phyloP scores from a whole-genome alignment of 2,329 filamentous ascomycete genomes.

The Fulvia fulva region DNA sequence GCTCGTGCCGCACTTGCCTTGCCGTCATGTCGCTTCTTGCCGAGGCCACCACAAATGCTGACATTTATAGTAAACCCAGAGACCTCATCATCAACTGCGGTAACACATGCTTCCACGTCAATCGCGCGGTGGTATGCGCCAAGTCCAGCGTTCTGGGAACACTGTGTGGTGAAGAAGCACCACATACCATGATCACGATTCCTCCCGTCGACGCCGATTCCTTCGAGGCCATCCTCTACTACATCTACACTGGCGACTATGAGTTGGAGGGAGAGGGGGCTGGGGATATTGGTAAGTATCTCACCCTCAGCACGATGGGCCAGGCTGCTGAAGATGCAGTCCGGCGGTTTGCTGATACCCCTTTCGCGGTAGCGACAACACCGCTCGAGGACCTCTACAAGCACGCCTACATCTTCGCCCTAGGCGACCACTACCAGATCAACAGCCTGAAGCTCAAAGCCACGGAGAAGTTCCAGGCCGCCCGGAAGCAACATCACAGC shows the following conservation, averaged over 20 bases:
- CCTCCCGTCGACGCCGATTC: conserved; percentile 13
- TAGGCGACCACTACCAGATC: conserved; percentile 13
- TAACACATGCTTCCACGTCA: conserved; percentile 7
- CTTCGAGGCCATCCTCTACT: conserved; percentile 16
- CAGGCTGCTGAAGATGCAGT: too few species aligned
- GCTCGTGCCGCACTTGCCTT: background rate
- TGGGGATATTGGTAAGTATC: background rate
- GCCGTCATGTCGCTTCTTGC: background rate
- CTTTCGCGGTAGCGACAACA: too few species aligned
- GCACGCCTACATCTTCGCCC: conserved; percentile 11
- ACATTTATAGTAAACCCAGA: background rate
- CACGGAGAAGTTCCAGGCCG: conserved; percentile 4
- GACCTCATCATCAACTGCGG: conserved; percentile 19
- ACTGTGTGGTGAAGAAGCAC: conserved; percentile 5
- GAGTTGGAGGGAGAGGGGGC: background rate
- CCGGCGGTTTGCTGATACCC: too few species aligned
- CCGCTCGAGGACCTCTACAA: too few species aligned
- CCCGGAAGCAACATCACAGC: background rate
- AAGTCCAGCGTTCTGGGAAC: conserved; percentile 10
- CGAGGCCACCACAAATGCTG: background rate
- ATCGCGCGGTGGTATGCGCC: conserved; percentile 15
- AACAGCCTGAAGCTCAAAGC: conserved; percentile 6
- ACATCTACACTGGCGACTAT: conserved; percentile 18
- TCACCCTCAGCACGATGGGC: background rate
- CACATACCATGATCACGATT: conserved; percentile 7